Evolutionary conservation across 2,329 filamentous ascomycete genomes (phyloP), one percentile per base, ranked within the genome.

Genomic region (Plectosphaerella plurivora): DNA sequence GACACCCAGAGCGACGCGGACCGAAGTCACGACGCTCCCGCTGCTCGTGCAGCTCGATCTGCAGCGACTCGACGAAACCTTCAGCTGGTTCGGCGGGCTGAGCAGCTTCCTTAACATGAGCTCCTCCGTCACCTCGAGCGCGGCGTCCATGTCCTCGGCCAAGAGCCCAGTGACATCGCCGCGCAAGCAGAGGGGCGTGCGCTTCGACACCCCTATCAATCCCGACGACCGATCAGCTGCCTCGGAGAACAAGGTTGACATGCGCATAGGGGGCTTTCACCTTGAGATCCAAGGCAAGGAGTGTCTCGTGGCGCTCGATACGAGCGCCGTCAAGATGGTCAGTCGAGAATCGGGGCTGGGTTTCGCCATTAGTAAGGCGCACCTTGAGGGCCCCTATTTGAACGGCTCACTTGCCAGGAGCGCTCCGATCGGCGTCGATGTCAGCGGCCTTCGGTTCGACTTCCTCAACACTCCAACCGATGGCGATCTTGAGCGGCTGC

Each of bases 71-170:
- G 94, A 97, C 60, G 91, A 96, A 61, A 89, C 89, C 0, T 84
- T 97, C 54, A 83, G 84, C 52, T 91, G 89, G 78, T 92, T 97
- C 68, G 94, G 94, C 36, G 94, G 94, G 0, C 74, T 99, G 44
- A 96, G 92, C 66, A 91, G 91, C 58, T 87, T 99, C 50, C 74
- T 99, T 44, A 95, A 94, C 61, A 82, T 97, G 66, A 89, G 91
- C 56, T 88, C 82, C 54, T 96, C 93, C 0, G 88, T 96, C 57
- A 83, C 87, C 11, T 91, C 89, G 1, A 87, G 82, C 54, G 79
- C 83, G n/a, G 82, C 85, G 1, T 72, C 74, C 14, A 33, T 33
- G 28, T 67, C 66, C 3, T 66, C 65, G 2, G 66, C 71, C 35
- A 68, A 69, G 44, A 61, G 60, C 8, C 64, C 70, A 4, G 60